Percentiles rank a stretch among this genome's conserved stretches.
Conservation (phyloP, 495 filamentous ascomycete genomes). For the Astrothelium subdiscretum region DNA sequence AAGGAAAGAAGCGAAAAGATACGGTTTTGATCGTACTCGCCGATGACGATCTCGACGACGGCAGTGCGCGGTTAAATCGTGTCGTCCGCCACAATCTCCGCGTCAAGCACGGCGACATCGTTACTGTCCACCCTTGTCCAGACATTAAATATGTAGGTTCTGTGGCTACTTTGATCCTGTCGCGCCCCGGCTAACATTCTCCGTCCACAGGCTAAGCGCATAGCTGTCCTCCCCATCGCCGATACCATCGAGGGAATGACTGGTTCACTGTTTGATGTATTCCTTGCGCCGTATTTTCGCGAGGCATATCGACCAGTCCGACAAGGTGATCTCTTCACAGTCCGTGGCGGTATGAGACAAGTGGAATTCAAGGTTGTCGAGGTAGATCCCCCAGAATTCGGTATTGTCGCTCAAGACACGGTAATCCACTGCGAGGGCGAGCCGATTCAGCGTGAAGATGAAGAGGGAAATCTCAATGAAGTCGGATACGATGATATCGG, state of each 20-base stretch:
- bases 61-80: constrained; percentile 91
- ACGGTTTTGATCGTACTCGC: constrained; percentile 94
- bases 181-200: constrained; percentile 23
- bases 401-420: constrained; percentile 96
- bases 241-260: constrained; percentile 97
- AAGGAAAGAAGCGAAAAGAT: constrained; percentile 99
- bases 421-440: constrained; percentile 98
- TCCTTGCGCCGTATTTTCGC: constrained; percentile 98
- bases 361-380: constrained; percentile 99
- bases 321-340: constrained; percentile 94
- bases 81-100: constrained; percentile 96
- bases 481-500: constrained; percentile 99
- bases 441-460: constrained; percentile 95
- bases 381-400: constrained; percentile 94
- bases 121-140: constrained; percentile 97
- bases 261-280: constrained; percentile 95
- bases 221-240: constrained; percentile 95
- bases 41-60: constrained; percentile 96
- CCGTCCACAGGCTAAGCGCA: constrained; percentile 74
- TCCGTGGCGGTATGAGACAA: constrained; percentile 93
- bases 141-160: constrained; percentile 97
- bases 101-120: constrained; percentile 94
- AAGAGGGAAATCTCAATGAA: constrained; percentile 97
- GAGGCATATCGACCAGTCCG: constrained; percentile 95
- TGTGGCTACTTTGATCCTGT: neutral